Percentiles rank a stretch among this genome's conserved stretches.
Conservation (phyloP, 2,329 filamentous ascomycete species). For the Fusarium staphyleae region DNA sequence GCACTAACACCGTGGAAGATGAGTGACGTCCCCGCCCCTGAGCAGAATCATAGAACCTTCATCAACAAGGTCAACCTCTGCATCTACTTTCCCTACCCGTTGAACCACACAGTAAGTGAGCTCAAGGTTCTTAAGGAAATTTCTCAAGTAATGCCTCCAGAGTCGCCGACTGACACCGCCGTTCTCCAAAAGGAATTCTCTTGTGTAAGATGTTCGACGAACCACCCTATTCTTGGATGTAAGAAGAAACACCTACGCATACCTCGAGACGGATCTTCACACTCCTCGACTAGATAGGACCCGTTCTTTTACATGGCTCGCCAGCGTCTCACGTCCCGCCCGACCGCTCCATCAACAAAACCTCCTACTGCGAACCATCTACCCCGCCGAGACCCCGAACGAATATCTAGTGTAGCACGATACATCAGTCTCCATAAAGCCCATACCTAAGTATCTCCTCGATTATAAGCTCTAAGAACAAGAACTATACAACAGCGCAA, state of each 20-base stretch:
- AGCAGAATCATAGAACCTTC: too few relatives aligned
- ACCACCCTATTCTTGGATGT: not conserved
- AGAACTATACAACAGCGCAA: too few relatives aligned
- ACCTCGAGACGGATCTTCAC: not conserved
- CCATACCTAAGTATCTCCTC: conserved; percentile 10
- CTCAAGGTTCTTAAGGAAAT: not conserved
- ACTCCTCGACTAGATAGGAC: conserved; percentile 4
- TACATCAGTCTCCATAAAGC: conserved; percentile 12
- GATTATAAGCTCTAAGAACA: conserved; percentile 6
- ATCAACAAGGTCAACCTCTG: too few relatives aligned
- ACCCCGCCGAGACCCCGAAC: conserved; percentile 10
- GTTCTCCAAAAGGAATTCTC: not conserved
- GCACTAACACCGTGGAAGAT: too few relatives aligned
- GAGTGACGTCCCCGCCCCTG: too few relatives aligned
- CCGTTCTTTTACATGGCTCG: conserved; percentile 12
- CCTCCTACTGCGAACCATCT: conserved; percentile 10
- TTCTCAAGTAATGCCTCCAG: not conserved
- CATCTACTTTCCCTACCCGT: too few relatives aligned
- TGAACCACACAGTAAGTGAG: not conserved
- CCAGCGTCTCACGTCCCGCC: conserved; percentile 11
- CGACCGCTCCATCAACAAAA: conserved; percentile 14
- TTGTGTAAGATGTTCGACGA: not conserved
- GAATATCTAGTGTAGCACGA: conserved; percentile 21
- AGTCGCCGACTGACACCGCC: not conserved
- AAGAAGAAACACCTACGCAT: not conserved